These are phyloP conservation scores for Rhexocercosporidium sp. DNA, from an alignment of 2,329 filamentous ascomycete species.

Conservation along the genomic window DNA sequence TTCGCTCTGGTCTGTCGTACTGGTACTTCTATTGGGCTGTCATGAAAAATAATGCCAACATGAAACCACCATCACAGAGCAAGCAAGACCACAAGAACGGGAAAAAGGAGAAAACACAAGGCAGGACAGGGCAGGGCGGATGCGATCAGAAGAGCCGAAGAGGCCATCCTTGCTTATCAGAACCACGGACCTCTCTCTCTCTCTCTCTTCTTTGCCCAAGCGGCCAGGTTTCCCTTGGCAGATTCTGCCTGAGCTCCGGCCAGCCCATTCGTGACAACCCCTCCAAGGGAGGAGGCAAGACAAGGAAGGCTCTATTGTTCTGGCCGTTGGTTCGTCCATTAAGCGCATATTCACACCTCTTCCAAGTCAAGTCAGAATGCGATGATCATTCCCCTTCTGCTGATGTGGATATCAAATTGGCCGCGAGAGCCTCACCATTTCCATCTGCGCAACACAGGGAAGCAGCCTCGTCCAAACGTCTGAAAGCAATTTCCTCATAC, in stretches of 20 bases:
- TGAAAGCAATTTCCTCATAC: neutral
- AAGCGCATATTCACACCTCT: slow-evolving; percentile 5
- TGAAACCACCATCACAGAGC: neutral
- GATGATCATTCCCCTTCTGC: neutral
- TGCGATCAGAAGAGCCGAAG: neutral
- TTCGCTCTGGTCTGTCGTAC: neutral
- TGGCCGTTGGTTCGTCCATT: slow-evolving; percentile 3
- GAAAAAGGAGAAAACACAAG: neutral
- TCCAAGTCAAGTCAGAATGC: neutral
- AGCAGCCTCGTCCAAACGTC: neutral
- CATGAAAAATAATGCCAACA: neutral
- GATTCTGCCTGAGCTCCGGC: too few species aligned
- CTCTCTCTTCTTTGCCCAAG: neutral
- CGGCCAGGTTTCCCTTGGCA: neutral
- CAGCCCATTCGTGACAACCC: too few species aligned
- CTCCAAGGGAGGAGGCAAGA: too few species aligned
- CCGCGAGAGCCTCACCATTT: neutral
- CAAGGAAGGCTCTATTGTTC: neutral
- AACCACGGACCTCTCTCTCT: neutral
- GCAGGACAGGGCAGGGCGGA: too few species aligned
- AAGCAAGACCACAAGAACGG: neutral
- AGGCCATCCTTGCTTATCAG: neutral
- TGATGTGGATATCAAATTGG: neutral
- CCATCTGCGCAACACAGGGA: neutral
- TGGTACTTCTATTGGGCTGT: too few species aligned